Percentiles rank a stretch among this genome's conserved stretches.
Conservation (phyloP, 2,329 filamentous ascomycete species). For the Trichoderma hamatum region DNA sequence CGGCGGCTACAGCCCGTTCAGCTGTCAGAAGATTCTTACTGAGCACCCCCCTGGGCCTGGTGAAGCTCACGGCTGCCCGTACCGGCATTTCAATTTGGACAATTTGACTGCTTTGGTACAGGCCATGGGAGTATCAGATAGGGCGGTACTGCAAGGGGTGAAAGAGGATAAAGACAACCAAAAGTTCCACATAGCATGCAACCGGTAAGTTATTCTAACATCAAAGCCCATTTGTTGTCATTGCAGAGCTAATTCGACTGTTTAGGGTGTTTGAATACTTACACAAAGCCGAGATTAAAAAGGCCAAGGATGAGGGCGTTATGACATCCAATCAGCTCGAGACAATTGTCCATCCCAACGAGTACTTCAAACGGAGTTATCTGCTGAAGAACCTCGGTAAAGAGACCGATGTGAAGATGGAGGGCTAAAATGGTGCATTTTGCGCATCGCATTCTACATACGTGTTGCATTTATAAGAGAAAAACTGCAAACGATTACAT, state of each 20-base stretch:
- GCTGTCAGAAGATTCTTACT: constrained; percentile 91
- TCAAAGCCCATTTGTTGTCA: background rate
- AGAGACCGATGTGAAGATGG: constrained; percentile 60
- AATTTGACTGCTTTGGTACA: constrained; percentile 80
- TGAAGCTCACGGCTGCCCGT: constrained; percentile 94
- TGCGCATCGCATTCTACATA: background rate
- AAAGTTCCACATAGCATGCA: constrained; percentile 94
- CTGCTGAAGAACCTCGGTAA: constrained; percentile 77
- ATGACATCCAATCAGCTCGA: constrained; percentile 79
- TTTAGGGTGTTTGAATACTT: constrained; percentile 80
- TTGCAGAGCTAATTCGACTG: background rate
- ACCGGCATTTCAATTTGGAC: constrained; percentile 86
- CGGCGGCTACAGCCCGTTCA: constrained; percentile 86
- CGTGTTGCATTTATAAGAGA: background rate
- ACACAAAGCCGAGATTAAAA: constrained; percentile 78
- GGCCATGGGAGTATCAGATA: constrained; percentile 76
- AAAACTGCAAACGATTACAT: background rate
- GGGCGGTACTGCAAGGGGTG: constrained; percentile 76
- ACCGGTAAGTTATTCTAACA: constrained; percentile 59
- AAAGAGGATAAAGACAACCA: constrained; percentile 86
- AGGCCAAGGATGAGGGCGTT: constrained; percentile 72
- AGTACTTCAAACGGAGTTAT: constrained; percentile 96
- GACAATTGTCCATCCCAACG: constrained; percentile 96
- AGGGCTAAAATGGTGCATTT: constrained; percentile 34
- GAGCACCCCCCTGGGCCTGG: constrained; percentile 85